Conservation (phyloP, 2,329 filamentous ascomycete genomes). For the Fusarium praegraminearum region DNA sequence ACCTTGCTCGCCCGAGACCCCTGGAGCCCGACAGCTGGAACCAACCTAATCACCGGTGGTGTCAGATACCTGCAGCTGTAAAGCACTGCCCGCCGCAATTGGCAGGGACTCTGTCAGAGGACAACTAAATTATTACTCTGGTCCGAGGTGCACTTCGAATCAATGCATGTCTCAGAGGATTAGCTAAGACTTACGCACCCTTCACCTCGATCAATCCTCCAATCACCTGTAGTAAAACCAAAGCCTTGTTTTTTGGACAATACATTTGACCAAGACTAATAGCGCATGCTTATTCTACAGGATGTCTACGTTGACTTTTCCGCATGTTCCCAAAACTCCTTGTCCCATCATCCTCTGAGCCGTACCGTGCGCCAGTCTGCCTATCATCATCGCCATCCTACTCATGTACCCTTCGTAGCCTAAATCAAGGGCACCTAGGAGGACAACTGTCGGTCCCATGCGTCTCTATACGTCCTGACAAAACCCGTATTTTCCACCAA, state of each 20-base stretch:
- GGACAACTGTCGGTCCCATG: conserved; percentile 22
- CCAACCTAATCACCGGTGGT: conserved; percentile 1
- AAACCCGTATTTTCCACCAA: conserved; percentile 11
- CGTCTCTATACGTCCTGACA: conserved; percentile 19
- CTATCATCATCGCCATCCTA: conserved; percentile 29
- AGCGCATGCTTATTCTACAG: conserved; percentile 44
- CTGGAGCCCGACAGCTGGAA: conserved; percentile 15
- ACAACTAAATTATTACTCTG: neutral
- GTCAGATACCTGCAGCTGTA: conserved; percentile 4
- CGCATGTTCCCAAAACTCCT: conserved; percentile 46
- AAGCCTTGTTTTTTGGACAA: conserved; percentile 14
- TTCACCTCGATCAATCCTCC: neutral
- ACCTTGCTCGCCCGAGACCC: conserved; percentile 5
- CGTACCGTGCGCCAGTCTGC: conserved; percentile 40
- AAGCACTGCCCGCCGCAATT: conserved; percentile 6
- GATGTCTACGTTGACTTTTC: conserved; percentile 38
- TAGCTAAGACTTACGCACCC: conserved; percentile 13
- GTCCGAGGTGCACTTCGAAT: neutral
- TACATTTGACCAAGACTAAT: conserved; percentile 21
- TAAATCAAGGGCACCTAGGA: conserved; percentile 16
- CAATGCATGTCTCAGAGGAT: conserved; percentile 2
- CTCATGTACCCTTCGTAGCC: conserved; percentile 10
- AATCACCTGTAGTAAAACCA: neutral
- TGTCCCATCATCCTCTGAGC: conserved; percentile 23
- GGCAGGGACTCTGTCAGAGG: neutral